phyloP scores from a whole-genome alignment of 2,329 filamentous ascomycete species.

The Chaetomiaceae sp. region DNA sequence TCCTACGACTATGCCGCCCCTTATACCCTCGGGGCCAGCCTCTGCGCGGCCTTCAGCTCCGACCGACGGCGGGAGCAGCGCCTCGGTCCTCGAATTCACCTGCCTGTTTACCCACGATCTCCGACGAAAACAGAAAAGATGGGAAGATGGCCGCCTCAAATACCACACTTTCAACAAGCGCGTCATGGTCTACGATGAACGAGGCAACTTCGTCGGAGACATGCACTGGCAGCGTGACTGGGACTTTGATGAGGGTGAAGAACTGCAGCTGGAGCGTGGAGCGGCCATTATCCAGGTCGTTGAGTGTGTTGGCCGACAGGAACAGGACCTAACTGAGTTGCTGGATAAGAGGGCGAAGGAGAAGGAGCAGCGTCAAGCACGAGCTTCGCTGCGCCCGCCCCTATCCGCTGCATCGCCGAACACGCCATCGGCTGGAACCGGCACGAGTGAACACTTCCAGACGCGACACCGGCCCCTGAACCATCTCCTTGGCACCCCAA shows the following conservation, averaged over 20 bases:
- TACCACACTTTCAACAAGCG: constrained; percentile 90
- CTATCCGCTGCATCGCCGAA: constrained; percentile 16
- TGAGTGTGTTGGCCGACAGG: constrained; percentile 65
- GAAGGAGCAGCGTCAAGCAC: constrained; percentile 45
- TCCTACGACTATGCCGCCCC: constrained; percentile 20
- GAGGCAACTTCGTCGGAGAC: constrained; percentile 77
- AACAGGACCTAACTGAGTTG: constrained; percentile 75
- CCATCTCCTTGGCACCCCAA: constrained; percentile 61
- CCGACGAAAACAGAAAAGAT: constrained; percentile 81
- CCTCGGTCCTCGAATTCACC: constrained; percentile 72
- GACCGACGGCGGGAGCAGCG: constrained; percentile 53
- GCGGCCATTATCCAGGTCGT: constrained; percentile 75
- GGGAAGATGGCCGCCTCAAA: constrained; percentile 86
- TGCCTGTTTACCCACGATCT: constrained; percentile 87
- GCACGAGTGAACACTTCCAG: constrained; percentile 33
- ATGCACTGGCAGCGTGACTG: constrained; percentile 70
- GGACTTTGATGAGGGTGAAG: constrained; percentile 74
- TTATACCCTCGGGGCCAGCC: constrained; percentile 18
- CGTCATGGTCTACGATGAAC: constrained; percentile 83
- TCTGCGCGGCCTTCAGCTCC: not conserved
- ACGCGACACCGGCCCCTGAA: constrained; percentile 45
- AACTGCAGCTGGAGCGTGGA: constrained; percentile 71
- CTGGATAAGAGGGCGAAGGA: constrained; percentile 65
- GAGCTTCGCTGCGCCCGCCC: constrained; percentile 38
- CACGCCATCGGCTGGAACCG: constrained; percentile 8